Base-by-base conservation (phyloP, 805 yeast genomes). In the Brettanomyces anomalus region DNA sequence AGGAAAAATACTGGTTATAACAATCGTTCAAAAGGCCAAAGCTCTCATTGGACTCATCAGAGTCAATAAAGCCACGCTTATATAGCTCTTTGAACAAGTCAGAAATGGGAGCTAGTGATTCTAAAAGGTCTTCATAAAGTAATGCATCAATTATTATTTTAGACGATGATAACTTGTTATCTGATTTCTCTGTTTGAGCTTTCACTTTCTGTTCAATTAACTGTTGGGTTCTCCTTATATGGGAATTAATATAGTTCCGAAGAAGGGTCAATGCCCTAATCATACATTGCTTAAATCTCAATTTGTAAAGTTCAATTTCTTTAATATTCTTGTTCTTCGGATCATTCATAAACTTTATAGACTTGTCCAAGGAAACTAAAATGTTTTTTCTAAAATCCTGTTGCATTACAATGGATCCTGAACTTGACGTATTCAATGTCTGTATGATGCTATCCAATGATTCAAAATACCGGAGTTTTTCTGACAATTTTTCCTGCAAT, bases 261-360 rank as follows among this genome's bases (percentile, higher is more conserved):
- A 87, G 75, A 46, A 90, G 66, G 0, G 93, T 78, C 38, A 87
- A 68, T 1, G 94, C 81, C 45, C 96, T 72, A 1, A 89, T 79
- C 72, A 87, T 70, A 54, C 96, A 85, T 52, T 85, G 94, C 47
- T 84, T 76, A 63, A 85, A 86, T 45, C 89, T 73, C 48, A 79
- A 76, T 39, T 71, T 72, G 57, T 85, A 87, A 2, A 76, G 55
- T 21, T 79, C 90, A 10, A 76, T 66, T 42, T 88, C 95, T 54
- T 76, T 79, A 54, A 83, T 82, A 8, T 56, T 46, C 4, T 55
- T 47, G 44, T 79, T 79, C 5, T 67, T 60, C 42, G 79, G 74
- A 3, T 64, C 61, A 7, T 70, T 66, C 4, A 80, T 68, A 56
- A 85, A 89, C 2, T 54, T 62, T 33, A 89, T 61, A 31, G 94